Conservation (phyloP, 1,139 yeast genomes). For the Pichia sp. region DNA sequence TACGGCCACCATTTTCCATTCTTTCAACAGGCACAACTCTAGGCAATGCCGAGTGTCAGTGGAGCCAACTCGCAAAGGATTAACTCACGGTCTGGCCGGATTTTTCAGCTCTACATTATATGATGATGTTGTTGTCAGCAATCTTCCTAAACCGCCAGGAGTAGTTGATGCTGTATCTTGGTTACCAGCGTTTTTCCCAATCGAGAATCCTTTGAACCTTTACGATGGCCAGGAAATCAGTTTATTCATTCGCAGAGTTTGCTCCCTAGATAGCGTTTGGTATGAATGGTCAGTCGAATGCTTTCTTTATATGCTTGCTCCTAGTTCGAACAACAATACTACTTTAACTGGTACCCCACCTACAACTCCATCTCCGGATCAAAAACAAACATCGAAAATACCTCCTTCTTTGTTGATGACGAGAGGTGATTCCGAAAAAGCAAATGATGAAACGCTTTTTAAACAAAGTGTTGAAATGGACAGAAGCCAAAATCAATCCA, state of each 20-base stretch:
- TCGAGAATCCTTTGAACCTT: constrained; percentile 46
- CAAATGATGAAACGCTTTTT: not conserved
- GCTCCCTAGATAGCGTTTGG: constrained; percentile 48
- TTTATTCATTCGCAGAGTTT: constrained; percentile 41
- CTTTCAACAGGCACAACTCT: constrained; percentile 22
- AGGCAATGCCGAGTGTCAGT: constrained; percentile 23
- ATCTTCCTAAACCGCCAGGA: constrained; percentile 28
- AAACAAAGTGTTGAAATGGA: constrained; percentile 5
- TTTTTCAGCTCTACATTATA: constrained; percentile 66
- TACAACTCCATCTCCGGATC: constrained; percentile 12
- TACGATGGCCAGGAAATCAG: constrained; percentile 52
- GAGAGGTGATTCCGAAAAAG: constrained; percentile 2
- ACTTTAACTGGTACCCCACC: constrained; percentile 21
- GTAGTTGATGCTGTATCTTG: constrained; percentile 43
- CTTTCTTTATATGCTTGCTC: constrained; percentile 39
- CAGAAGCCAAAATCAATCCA: not conserved
- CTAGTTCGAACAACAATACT: not conserved
- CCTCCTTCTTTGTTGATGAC: constrained; percentile 3
- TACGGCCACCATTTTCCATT: not conserved
- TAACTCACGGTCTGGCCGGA: constrained; percentile 72
- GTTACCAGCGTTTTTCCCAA: constrained; percentile 76
- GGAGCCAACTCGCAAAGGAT: constrained; percentile 39
- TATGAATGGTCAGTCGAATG: constrained; percentile 69
- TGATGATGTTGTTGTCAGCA: constrained; percentile 53
- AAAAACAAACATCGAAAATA: constrained; percentile 2